Evolutionary conservation across 306 rosid genomes (phyloP).

Genomic region (Cucurbita pepo): DNA sequence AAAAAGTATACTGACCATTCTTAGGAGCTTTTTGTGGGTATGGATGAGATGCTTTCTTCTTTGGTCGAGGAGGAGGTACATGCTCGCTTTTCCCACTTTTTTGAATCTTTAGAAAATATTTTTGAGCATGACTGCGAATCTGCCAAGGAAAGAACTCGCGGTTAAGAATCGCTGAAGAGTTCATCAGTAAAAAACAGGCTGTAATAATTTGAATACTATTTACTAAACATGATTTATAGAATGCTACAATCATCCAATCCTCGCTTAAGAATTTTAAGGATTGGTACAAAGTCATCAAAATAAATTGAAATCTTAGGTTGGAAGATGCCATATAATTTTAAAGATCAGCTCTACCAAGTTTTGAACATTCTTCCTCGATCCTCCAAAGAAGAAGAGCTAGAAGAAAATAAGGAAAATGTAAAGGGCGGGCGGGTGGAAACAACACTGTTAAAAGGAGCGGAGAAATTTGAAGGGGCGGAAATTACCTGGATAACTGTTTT

Average conservation of each 20-base stretch:
- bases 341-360: background rate
- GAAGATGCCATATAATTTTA: background rate
- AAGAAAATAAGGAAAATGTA: too few species aligned
- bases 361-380: background rate
- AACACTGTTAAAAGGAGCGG: background rate
- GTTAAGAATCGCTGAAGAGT: background rate
- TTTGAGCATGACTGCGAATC: conserved; percentile 98
- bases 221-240: too few species aligned
- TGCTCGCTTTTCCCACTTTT: conserved; percentile 80
- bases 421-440: too few species aligned
- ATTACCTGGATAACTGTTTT: conserved; percentile 97
- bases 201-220: background rate
- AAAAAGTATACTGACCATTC: conserved; percentile 25
- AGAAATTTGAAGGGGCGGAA: too few species aligned
- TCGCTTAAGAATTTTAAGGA: background rate
- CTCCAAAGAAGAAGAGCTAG: background rate
- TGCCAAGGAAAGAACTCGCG: conserved; percentile 12
- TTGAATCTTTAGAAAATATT: conserved; percentile 87
- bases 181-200: background rate
- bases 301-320: background rate
- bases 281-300: background rate
- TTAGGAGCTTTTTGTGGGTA: conserved; percentile 95
- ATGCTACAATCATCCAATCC: background rate
- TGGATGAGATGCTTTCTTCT: conserved; percentile 89
- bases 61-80: conserved; percentile 95